phyloP scores from a whole-genome alignment of 2,329 filamentous ascomycete species.

The Thelonectria discophora region DNA sequence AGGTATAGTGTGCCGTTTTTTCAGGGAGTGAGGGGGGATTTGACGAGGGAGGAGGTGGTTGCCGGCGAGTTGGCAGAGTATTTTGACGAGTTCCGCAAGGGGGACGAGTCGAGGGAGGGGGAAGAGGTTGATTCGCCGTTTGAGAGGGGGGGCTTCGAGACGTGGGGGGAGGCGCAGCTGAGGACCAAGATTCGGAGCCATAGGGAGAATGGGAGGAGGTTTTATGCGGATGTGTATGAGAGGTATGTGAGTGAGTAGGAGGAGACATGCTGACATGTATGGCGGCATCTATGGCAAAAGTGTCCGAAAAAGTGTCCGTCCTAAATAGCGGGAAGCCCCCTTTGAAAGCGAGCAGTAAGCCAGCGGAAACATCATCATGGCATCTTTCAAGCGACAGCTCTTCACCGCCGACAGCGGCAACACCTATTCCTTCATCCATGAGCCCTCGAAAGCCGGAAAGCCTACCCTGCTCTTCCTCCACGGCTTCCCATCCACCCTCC shows the following conservation, averaged over 20 bases:
- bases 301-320: slow-evolving; percentile 42
- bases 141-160: slow-evolving; percentile 58
- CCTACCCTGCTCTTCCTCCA: slow-evolving; percentile 57
- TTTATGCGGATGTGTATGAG: slow-evolving; percentile 59
- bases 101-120: slow-evolving; percentile 48
- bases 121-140: slow-evolving; percentile 59
- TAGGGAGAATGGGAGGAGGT: slow-evolving; percentile 56
- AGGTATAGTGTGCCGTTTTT: slow-evolving; percentile 57
- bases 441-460: slow-evolving; percentile 26
- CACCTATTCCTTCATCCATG: slow-evolving; percentile 45
- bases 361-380: slow-evolving; percentile 14
- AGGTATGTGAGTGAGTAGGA: slow-evolving; percentile 53
- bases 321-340: not conserved
- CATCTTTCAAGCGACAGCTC: slow-evolving; percentile 2
- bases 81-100: slow-evolving; percentile 43
- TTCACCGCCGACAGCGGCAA: slow-evolving; percentile 34
- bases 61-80: slow-evolving; percentile 48
- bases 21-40: slow-evolving; percentile 57
- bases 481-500: slow-evolving; percentile 57
- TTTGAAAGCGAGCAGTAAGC: not conserved
- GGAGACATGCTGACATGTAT: not conserved
- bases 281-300: slow-evolving; percentile 22
- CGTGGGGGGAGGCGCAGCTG: slow-evolving; percentile 64
- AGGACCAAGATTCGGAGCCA: slow-evolving; percentile 64
- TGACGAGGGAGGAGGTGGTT: slow-evolving; percentile 56